phyloP scores from a whole-genome alignment of 2,329 filamentous ascomycete genomes.

The Fonsecaea multimorphosa region DNA sequence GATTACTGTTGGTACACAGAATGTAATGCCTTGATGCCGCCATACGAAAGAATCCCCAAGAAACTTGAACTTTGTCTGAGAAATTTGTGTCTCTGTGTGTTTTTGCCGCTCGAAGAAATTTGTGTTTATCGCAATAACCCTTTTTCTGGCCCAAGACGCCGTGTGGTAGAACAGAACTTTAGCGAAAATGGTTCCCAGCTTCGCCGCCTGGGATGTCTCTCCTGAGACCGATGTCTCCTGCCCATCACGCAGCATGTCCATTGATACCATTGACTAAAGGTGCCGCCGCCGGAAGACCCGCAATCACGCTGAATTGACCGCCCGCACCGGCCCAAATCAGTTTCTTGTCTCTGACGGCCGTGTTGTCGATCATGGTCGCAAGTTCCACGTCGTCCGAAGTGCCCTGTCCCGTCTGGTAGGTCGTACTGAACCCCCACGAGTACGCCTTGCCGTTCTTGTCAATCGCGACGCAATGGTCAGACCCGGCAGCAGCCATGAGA shows the following conservation, averaged over 20 bases:
- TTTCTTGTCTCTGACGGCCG: slow-evolving; percentile 75
- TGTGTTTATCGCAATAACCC: not conserved
- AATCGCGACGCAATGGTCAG: slow-evolving; percentile 76
- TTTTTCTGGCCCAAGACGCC: slow-evolving; percentile 11
- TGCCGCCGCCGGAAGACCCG: slow-evolving; percentile 40
- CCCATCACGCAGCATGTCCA: slow-evolving; percentile 32
- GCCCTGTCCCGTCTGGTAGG: slow-evolving; percentile 80
- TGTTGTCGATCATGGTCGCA: slow-evolving; percentile 83
- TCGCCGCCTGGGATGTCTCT: not conserved
- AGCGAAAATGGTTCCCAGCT: not conserved
- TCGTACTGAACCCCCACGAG: slow-evolving; percentile 80
- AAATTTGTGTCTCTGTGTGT: slow-evolving; percentile 3
- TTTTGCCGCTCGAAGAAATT: not conserved
- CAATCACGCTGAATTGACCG: slow-evolving; percentile 70
- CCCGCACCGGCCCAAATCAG: slow-evolving; percentile 83
- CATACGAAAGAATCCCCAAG: slow-evolving; percentile 1
- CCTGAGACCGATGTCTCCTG: not conserved
- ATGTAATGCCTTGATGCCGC: not conserved
- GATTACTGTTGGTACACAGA: slow-evolving; percentile 16
- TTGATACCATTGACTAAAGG: slow-evolving; percentile 37
- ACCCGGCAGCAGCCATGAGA: slow-evolving; percentile 65
- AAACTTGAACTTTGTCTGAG: not conserved
- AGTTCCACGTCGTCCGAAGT: slow-evolving; percentile 77
- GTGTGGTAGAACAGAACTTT: not conserved
- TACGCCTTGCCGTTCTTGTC: slow-evolving; percentile 72